A percentile compares a stretch with the other conserved stretches of the same genome.
phyloP scores from a whole-genome alignment of 129 eudicot species.

The Ambrosia trifida region DNA sequence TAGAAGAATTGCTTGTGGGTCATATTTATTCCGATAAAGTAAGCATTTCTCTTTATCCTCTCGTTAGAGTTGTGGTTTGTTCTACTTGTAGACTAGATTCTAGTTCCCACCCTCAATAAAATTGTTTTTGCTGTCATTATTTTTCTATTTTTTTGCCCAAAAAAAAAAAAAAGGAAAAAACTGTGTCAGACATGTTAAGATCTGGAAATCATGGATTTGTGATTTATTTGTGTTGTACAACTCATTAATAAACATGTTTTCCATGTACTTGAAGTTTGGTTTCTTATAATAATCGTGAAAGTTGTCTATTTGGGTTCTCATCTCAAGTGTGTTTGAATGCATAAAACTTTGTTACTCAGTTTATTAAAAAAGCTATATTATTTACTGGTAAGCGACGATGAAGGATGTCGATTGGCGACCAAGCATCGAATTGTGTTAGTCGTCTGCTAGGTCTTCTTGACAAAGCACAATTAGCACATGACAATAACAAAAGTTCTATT shows the following conservation, averaged over 20 bases:
- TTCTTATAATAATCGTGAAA: not conserved
- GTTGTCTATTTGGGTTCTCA: not conserved
- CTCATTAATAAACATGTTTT: not conserved
- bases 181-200: not conserved
- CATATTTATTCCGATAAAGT: not conserved
- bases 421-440: no score
- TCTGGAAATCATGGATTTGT: conserved; percentile 3
- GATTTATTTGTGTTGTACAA: conserved; percentile 1
- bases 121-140: not conserved
- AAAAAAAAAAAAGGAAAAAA: no score
- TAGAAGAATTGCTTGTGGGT: not conserved
- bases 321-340: not conserved
- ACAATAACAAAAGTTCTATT: no score
- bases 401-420: no score
- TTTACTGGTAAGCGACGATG: no score
- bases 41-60: not conserved
- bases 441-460: no score
- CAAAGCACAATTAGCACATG: no score
- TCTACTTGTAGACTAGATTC: conserved; percentile 4
- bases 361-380: not conserved
- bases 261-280: not conserved
- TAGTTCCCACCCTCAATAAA: not conserved
- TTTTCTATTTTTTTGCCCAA: not conserved
- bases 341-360: not conserved
- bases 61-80: not conserved